Base-by-base conservation (phyloP, 495 filamentous ascomycete genomes). In the Aspergillus steynii region DNA sequence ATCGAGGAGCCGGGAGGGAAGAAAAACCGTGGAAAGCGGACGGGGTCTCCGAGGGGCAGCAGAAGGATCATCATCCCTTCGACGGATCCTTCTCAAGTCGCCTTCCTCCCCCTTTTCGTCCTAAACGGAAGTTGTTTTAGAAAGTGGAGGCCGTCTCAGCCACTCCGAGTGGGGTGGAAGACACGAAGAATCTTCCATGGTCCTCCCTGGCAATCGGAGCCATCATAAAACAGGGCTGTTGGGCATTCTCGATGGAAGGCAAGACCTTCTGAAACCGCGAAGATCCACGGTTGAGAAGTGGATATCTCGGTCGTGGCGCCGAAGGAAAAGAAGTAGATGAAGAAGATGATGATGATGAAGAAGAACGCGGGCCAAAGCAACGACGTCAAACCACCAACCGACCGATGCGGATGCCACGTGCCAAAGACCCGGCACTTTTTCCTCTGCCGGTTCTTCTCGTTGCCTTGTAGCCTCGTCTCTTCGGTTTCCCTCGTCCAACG, bases 141-240 rank as follows among this genome's bases (percentile, higher is more conserved):
- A 52, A 57, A 61, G 54, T 61, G 60, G 64, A 60, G 64, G 56
- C 32, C 34, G 50, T 65, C 55, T 65, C 59, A 60, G 53, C 62
- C 29, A 45, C 59, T 20, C 50, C 52, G 56, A 60, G 63, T 67
- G 64, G 56, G 60, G 61, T 68, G 60, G 68, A 74, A 70, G 61
- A 50, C 28, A 20, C 65, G 65, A 71, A 74, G 68, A 70, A 72
- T 37, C 31, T 67, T 67, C 59, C 50, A 61, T 42, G 29, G 27
- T 3, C n/a, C 31, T 58, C 27, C 5, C 1, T 20, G 10, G 5
- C 37, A 50, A 15, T 2, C 4, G 37, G 12, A 15, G 37, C 12
- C 12, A 34, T 34, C 31, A 34, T 5, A 20, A 34, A 34, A 34
- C 31, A 3, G 1, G 31, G 3, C 31, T 29, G 42, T 32, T n/a